A percentile compares a stretch with the other conserved stretches of the same genome.
These are phyloP conservation scores for Pontederia crassipes DNA, from an alignment of 176 grass and related monocot species.

Conservation along the genomic window DNA sequence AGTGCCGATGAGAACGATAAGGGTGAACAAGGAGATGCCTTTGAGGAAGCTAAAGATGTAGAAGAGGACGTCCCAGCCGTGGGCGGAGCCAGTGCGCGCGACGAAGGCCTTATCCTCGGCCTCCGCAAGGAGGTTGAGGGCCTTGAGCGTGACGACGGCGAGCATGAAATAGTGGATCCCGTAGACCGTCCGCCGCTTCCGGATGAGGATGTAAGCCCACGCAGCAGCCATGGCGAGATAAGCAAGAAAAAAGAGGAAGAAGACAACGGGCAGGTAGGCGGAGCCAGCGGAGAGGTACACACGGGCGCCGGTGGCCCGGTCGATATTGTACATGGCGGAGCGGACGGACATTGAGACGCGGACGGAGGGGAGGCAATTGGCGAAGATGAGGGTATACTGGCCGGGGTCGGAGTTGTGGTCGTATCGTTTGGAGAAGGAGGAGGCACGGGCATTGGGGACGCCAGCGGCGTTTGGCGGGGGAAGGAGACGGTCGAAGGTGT, in stretches of 20 bases:
- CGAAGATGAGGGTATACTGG: constrained; percentile 11
- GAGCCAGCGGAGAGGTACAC: constrained; percentile 1
- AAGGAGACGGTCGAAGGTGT: constrained; percentile 4
- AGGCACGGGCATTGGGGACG: background rate
- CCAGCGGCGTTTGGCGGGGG: background rate
- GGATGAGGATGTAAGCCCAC: background rate
- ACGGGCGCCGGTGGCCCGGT: background rate
- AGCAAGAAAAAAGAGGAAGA: constrained; percentile 1
- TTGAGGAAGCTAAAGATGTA: constrained; percentile 15
- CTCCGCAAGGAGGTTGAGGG: constrained; percentile 5
- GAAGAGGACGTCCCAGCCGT: constrained; percentile 10
- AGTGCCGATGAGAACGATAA: constrained; percentile 13
- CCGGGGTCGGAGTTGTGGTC: background rate
- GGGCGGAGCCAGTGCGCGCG: constrained; percentile 6
- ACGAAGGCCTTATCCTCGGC: constrained; percentile 9
- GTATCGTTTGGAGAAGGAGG: background rate
- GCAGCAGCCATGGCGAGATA: background rate
- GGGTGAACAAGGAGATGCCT: constrained; percentile 7
- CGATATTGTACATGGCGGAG: constrained; percentile 11
- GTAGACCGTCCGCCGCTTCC: background rate
- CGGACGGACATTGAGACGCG: constrained; percentile 3
- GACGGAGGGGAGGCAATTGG: constrained; percentile 4
- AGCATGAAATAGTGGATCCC: constrained; percentile 11
- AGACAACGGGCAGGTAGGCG: background rate
- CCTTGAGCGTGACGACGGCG: constrained; percentile 8